Evolutionary conservation across 768 basidiomycete species (phyloP), one percentile per base, ranked within the genome.

Genomic region (Termitomyces sp.): DNA sequence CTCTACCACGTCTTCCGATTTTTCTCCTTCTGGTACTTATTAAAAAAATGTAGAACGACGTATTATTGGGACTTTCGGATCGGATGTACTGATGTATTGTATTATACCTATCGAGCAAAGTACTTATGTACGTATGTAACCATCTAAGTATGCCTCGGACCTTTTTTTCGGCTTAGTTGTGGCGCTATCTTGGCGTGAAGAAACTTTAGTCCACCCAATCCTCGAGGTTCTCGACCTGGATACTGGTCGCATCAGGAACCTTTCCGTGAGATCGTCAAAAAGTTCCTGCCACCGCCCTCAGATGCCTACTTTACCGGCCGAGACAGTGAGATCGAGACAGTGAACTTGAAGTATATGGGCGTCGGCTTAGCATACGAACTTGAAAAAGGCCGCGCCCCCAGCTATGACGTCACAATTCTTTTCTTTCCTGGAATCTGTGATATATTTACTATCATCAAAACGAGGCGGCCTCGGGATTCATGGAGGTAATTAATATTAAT

Each of bases 41-140:
- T 46, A 16, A 57, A 43, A 41, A 23, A 8, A 35, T 49, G 41
- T 52, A 34, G 28, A 39, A 47, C n/a, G 14, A 16, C 21, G 17
- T 27, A 34, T 41, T 27, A 40, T 21, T 52, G 50, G 57, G 47
- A 58, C 47, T 45, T 39, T 54, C 21, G 28, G 39, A 44, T 61
- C 21, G 28, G 39, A 44, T 61, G 39, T 58, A 56, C 32, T 45
- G 25, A 44, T 55, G 37, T 56, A 40, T 12, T 45, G 58, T 51
- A 25, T 55, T 55, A 55, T 55, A 45, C 32, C 12, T 58, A 58
- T 54, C 11, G 57, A 51, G 42, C 25, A 27, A 40, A 35, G 35
- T 37, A 37, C 35, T 46, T 55, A 35, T 58, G 54, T 52, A 55
- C 48, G 44, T 52, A 49, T 45, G 25, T 25, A 49, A n/a, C 17